These are phyloP conservation scores for Mikania micrantha DNA, from an alignment of 129 eudicot genomes.

Conservation along the genomic window DNA sequence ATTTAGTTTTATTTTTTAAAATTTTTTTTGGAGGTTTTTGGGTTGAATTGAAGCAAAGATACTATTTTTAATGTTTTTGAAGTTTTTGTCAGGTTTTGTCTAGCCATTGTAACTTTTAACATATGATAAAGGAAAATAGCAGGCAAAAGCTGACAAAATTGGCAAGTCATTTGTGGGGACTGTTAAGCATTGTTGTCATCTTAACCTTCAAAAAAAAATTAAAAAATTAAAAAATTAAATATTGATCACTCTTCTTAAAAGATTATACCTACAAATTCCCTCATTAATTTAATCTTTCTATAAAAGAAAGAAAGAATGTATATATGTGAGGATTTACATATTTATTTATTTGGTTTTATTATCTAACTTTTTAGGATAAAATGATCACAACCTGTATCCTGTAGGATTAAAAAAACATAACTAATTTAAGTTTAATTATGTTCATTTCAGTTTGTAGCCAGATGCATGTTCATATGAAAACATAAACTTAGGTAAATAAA, in stretches of 20 bases:
- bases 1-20: no score
- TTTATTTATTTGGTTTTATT: no score
- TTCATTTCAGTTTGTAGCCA: conserved; percentile 8
- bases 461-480: conserved; percentile 11
- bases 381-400: no score
- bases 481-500: not conserved
- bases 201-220: conserved; percentile 21
- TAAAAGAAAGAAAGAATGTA: not conserved
- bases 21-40: not conserved
- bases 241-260: not conserved
- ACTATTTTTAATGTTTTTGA: not conserved
- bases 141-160: conserved; percentile 29
- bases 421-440: no score
- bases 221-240: no score
- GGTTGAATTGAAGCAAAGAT: conserved; percentile 10
- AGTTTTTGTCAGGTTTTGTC: conserved; percentile 12
- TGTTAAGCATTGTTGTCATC: conserved; percentile 11
- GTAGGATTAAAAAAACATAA: no score
- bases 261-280: conserved; percentile 10
- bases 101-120: not conserved
- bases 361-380: no score
- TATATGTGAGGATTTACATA: not conserved
- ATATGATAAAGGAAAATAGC: conserved; percentile 19
- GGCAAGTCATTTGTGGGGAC: conserved; percentile 32
- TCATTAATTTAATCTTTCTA: not conserved